Percentiles rank a stretch among this genome's conserved stretches.
These are phyloP conservation scores for Coemansia pectinata DNA, from an alignment of 192 early-diverging fungal species.

Conservation along the genomic window DNA sequence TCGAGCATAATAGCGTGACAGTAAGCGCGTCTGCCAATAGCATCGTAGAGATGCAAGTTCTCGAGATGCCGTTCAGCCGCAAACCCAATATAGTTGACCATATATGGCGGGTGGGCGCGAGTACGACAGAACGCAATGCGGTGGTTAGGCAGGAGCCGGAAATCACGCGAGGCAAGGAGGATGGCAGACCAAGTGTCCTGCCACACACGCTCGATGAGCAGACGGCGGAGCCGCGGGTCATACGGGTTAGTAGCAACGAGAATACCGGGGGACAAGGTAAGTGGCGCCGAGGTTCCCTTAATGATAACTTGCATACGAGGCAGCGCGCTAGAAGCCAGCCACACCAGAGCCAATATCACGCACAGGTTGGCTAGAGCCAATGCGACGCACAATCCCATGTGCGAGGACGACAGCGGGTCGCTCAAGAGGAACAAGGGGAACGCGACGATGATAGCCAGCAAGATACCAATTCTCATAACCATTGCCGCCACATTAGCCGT, in stretches of 20 bases:
- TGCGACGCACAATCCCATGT: constrained; percentile 52
- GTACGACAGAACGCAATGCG: constrained; percentile 58
- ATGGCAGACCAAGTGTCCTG: constrained; percentile 71
- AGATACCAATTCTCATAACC: constrained; percentile 45
- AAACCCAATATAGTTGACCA: constrained; percentile 64
- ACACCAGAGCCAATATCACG: constrained; percentile 41
- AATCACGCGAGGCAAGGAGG: constrained; percentile 59
- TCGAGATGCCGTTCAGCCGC: constrained; percentile 69
- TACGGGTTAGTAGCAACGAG: constrained; percentile 33
- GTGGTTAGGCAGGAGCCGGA: constrained; percentile 57
- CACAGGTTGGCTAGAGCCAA: constrained; percentile 52
- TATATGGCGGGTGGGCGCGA: constrained; percentile 62
- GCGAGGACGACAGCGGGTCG: constrained; percentile 48
- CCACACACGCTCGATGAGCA: constrained; percentile 65
- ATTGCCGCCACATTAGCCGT: constrained; percentile 59
- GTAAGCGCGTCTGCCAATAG: constrained; percentile 59
- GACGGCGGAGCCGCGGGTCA: constrained; percentile 46
- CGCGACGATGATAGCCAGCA: constrained; percentile 56
- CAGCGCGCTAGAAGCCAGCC: constrained; percentile 39
- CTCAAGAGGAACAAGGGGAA: constrained; percentile 57
- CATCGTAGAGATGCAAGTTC: constrained; percentile 61
- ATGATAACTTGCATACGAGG: constrained; percentile 54
- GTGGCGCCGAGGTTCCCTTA: constrained; percentile 51
- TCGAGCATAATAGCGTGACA: constrained; percentile 39
- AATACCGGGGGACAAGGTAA: constrained; percentile 53